Conservation (phyloP, 768 basidiomycete species). For the Tricholoma sp. region DNA sequence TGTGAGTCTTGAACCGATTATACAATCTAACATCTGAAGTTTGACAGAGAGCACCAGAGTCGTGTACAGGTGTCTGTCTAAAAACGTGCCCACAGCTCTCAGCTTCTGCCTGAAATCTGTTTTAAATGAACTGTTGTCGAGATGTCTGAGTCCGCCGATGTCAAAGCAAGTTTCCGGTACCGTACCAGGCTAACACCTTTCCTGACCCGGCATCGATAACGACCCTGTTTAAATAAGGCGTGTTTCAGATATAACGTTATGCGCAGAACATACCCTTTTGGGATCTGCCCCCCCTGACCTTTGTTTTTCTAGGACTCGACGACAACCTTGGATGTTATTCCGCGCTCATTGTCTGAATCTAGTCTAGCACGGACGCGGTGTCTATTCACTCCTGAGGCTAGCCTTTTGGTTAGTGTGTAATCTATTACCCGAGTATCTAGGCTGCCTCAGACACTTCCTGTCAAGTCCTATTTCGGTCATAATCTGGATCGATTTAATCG, state of each 20-base stretch:
- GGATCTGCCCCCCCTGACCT: neutral
- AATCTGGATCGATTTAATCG: neutral
- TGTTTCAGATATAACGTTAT: neutral
- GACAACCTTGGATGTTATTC: neutral
- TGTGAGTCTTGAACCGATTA: neutral
- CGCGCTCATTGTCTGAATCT: neutral
- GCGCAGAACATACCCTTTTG: neutral
- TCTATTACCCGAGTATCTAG: neutral
- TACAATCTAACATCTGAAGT: neutral
- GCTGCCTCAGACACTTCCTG: constrained; percentile 1
- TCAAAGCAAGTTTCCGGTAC: neutral
- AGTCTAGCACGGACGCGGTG: neutral
- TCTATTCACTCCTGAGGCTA: neutral
- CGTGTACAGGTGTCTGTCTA: neutral
- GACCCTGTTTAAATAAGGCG: neutral
- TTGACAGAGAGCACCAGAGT: neutral
- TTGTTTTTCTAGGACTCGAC: neutral
- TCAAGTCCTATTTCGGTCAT: neutral
- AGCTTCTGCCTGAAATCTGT: neutral
- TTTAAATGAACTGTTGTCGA: neutral
- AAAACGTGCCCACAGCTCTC: neutral
- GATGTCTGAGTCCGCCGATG: neutral
- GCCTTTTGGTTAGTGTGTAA: neutral
- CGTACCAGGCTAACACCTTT: neutral
- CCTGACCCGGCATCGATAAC: neutral